Conservation (phyloP, 1,139 yeast genomes). For the Groenewaldozyma sp. region DNA sequence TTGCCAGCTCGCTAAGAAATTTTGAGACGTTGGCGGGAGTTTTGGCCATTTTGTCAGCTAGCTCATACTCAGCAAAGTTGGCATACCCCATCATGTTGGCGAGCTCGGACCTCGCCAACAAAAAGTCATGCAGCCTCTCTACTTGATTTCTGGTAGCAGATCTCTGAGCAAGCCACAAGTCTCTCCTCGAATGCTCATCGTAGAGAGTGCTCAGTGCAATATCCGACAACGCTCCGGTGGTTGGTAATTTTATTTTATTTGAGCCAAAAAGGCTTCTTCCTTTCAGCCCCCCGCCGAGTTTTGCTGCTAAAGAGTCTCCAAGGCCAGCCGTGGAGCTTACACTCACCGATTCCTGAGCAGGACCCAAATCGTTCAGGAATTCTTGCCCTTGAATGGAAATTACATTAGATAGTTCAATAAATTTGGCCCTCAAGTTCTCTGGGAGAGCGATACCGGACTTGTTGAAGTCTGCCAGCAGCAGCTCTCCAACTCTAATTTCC, state of each 20-base stretch:
- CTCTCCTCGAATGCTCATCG: conserved; percentile 49
- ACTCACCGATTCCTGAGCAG: conserved; percentile 26
- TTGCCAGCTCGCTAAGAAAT: conserved; percentile 54
- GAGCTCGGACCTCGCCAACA: conserved; percentile 58
- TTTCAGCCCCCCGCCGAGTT: conserved; percentile 20
- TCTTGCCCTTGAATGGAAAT: conserved; percentile 78
- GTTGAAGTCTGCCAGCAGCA: conserved; percentile 76
- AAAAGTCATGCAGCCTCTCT: conserved; percentile 44
- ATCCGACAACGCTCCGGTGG: conserved; percentile 61
- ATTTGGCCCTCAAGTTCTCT: conserved; percentile 52
- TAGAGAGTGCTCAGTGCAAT: conserved; percentile 53
- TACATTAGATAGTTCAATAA: conserved; percentile 71
- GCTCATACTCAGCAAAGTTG: conserved; percentile 71
- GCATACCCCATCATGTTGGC: conserved; percentile 66
- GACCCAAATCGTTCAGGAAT: conserved; percentile 49
- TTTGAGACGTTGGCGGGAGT: conserved; percentile 65
- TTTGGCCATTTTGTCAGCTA: conserved; percentile 86
- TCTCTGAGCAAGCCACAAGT: conserved; percentile 70
- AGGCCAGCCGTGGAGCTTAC: conserved; percentile 32
- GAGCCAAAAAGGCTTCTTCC: not conserved
- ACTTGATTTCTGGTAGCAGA: conserved; percentile 48
- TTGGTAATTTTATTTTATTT: conserved; percentile 45
- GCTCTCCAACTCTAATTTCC: conserved; percentile 73
- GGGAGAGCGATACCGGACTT: conserved; percentile 83
- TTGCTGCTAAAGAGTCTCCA: conserved; percentile 28